phyloP scores from a whole-genome alignment of 2,329 filamentous ascomycete genomes.

The Penicillium sp. region DNA sequence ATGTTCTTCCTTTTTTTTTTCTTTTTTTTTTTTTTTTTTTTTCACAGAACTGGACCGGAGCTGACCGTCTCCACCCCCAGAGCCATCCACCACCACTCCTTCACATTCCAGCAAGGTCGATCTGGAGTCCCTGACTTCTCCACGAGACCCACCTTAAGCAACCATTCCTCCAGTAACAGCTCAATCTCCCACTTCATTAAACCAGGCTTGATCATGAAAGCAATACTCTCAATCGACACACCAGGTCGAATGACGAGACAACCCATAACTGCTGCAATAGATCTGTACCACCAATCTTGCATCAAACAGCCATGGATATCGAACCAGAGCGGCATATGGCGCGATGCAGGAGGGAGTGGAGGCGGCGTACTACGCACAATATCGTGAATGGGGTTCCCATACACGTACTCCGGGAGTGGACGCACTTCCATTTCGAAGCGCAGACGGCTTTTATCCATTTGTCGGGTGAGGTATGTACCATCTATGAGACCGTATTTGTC shows the following conservation, averaged over 20 bases:
- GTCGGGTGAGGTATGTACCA: conserved; percentile 47
- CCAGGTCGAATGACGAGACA: conserved; percentile 46
- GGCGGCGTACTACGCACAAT: conserved; percentile 19
- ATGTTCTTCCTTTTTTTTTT: not conserved
- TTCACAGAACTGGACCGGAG: no score
- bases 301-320: conserved; percentile 47
- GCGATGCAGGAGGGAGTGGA: conserved; percentile 24
- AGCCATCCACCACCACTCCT: conserved; percentile 46
- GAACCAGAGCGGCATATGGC: conserved; percentile 49
- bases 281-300: conserved; percentile 43
- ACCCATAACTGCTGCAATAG: conserved; percentile 43
- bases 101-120: conserved; percentile 32
- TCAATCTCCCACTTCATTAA: conserved; percentile 46
- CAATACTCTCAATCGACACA: conserved; percentile 35
- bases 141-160: conserved; percentile 30
- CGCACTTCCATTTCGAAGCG: conserved; percentile 44
- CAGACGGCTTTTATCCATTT: conserved; percentile 47
- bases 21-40: not conserved
- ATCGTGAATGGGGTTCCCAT: conserved; percentile 39
- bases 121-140: conserved; percentile 10
- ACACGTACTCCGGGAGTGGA: conserved; percentile 39
- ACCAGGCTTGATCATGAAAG: conserved; percentile 38
- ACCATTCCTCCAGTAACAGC: conserved; percentile 41
- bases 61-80: not conserved
- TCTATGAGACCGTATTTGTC: conserved; percentile 50